Conservation (phyloP, 1,139 yeast genomes). For the Candida sp. region DNA sequence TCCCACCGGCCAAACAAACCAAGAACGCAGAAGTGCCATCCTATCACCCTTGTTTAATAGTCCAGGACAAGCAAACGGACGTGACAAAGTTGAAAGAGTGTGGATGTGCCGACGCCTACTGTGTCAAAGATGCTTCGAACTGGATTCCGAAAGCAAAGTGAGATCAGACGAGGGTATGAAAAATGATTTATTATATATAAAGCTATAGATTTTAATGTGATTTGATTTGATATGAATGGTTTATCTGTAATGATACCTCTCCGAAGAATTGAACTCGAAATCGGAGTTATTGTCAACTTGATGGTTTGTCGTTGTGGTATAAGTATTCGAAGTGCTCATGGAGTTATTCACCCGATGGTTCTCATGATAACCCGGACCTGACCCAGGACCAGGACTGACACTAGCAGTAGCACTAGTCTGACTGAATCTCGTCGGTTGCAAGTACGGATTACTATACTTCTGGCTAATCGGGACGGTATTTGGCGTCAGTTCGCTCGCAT, state of each 20-base stretch:
- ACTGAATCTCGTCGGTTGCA: constrained; percentile 9
- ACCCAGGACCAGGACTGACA: not conserved
- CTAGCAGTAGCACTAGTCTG: not conserved
- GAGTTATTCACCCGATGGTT: not conserved
- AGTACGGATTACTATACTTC: constrained; percentile 11
- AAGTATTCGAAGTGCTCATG: not conserved
- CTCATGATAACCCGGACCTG: not conserved
- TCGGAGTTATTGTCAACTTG: not conserved
- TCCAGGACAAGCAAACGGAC: constrained; percentile 49
- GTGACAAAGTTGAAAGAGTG: constrained; percentile 40
- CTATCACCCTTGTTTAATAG: constrained; percentile 50
- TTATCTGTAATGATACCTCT: not conserved
- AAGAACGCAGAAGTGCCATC: constrained; percentile 29
- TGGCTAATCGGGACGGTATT: constrained; percentile 4
- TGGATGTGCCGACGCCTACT: constrained; percentile 50
- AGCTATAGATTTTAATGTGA: not conserved
- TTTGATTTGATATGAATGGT: not conserved
- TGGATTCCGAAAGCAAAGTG: constrained; percentile 44
- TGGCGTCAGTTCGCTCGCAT: not conserved
- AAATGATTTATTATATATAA: not conserved
- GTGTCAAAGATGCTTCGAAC: constrained; percentile 44
- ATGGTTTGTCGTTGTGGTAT: not conserved
- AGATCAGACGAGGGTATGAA: not conserved
- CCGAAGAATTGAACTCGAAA: not conserved
- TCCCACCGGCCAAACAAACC: constrained; percentile 30